Evolutionary conservation across 192 early-diverging fungal genomes (phyloP).

Genomic region (Funneliformis geosporum): DNA sequence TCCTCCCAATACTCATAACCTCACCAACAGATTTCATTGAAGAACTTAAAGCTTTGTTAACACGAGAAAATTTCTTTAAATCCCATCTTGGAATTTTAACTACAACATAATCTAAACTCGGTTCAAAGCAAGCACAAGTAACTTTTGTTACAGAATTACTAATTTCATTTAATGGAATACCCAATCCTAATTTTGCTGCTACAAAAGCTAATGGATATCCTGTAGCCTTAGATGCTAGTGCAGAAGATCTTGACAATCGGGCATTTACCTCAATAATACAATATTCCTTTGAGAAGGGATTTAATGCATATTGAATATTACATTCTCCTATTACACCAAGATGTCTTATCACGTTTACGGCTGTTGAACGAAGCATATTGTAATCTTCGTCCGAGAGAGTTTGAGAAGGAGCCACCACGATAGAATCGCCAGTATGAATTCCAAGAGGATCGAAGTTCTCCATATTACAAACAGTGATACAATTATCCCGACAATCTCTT

Average conservation of each 20-base stretch:
- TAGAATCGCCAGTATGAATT: constrained; percentile 98
- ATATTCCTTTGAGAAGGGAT: constrained; percentile 86
- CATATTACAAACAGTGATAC: constrained; percentile 99
- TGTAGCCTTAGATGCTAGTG: constrained; percentile 96
- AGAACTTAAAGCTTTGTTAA: constrained; percentile 79
- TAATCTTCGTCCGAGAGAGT: constrained; percentile 97
- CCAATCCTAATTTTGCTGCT: constrained; percentile 96
- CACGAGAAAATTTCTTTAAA: constrained; percentile 90
- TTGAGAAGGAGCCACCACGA: constrained; percentile 96
- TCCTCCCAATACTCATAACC: constrained; percentile 98
- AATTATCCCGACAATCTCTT: constrained; percentile 95
- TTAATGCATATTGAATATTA: constrained; percentile 97
- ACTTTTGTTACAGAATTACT: constrained; percentile 89
- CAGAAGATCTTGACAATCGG: constrained; percentile 81
- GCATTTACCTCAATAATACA: constrained; percentile 98
- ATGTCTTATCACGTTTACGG: constrained; percentile 94
- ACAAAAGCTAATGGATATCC: constrained; percentile 98
- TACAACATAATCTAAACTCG: constrained; percentile 92
- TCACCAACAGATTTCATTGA: constrained; percentile 98
- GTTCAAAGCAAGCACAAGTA: constrained; percentile 97
- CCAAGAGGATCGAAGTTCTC: constrained; percentile 99
- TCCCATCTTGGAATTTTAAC: constrained; percentile 99
- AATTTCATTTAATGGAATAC: constrained; percentile 81
- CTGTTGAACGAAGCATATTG: constrained; percentile 92
- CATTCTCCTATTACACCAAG: constrained; percentile 98